phyloP scores from a whole-genome alignment of 257 asterid species.

The Penstemon eatonii region DNA sequence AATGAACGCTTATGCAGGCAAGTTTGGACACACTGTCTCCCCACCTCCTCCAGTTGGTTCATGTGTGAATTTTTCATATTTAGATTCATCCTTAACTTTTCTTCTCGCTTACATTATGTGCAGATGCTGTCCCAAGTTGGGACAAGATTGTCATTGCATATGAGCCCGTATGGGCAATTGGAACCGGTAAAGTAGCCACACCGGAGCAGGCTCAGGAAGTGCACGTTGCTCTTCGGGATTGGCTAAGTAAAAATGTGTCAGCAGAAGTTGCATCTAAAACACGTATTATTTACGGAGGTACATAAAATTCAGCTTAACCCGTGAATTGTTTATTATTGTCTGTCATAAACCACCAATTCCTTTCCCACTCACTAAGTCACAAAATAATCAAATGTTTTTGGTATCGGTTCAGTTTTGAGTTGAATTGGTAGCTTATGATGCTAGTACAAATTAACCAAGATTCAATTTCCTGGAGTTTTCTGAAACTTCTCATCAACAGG shows the following conservation, averaged over 20 bases:
- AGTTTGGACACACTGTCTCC: slow-evolving; percentile 19
- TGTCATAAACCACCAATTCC: neutral
- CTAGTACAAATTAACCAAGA: neutral
- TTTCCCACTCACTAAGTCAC: too few species aligned
- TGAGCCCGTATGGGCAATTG: slow-evolving; percentile 99
- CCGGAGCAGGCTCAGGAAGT: slow-evolving; percentile 99
- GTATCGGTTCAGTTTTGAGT: neutral
- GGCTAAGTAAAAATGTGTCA: slow-evolving; percentile 88
- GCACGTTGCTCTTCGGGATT: slow-evolving; percentile 89
- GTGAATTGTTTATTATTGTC: neutral
- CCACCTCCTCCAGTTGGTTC: neutral
- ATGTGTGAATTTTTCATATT: neutral
- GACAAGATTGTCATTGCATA: slow-evolving; percentile 85
- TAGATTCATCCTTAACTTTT: neutral
- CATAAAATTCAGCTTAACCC: neutral
- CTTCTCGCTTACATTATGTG: slow-evolving; percentile 24
- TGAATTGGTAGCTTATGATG: neutral
- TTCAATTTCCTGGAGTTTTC: slow-evolving; percentile 12
- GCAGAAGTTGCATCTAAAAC: slow-evolving; percentile 89
- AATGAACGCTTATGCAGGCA: slow-evolving; percentile 87
- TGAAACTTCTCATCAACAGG: slow-evolving; percentile 40
- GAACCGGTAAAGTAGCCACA: slow-evolving; percentile 98
- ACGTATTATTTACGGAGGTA: slow-evolving; percentile 96
- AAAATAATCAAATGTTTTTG: too few species aligned
- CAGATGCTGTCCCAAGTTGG: slow-evolving; percentile 95